Base-by-base conservation (phyloP, 1,284 basidiomycete species). In the Psilocybe mexicana region DNA sequence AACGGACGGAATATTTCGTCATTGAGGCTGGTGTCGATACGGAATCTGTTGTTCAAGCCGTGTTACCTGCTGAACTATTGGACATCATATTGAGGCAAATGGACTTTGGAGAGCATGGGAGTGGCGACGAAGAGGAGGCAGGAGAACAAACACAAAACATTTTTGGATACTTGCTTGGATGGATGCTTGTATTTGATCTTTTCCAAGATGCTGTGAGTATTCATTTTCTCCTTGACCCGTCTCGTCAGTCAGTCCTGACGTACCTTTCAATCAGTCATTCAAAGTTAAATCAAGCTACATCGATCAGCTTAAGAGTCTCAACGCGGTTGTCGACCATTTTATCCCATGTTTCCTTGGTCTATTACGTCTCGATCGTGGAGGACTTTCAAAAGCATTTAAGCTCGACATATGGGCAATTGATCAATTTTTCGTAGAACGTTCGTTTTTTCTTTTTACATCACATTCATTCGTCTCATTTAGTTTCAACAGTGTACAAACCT, bases 181-280 rank as follows among this genome's bases (percentile, higher is more conserved):
- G 96, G 96, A 92, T 98, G 84, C 76, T 94, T 3, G 69, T 90
- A 0, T 90, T 98, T 63, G 92, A 96, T 67, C 82, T 93, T 58
- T 98, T 99, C 72, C 79, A 81, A 35, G 85, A 92, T 69, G 90
- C 94, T 7, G 94, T 96, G 69, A 64, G 90, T 78, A 1, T 30
- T 11, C 35, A 2, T 12, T 7, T 14, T 43, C 33, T 4, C 6
- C 5, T 35, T 2, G 4, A 44, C 26, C 25, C 38, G 18, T 18
- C 18, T 18, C 18, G 18, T 18, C 38, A 43, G 18, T 30, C 38
- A 38, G 14, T 54, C 36, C 36, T 67, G 58, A 68, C 61, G 42
- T 10, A 47, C 8, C 43, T 43, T 60, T 36, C 43, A 6, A 33
- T 24, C 1, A 94, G 86, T 94, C 93, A 0, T 77, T 93, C 64